Percentiles rank a stretch among this genome's conserved stretches.
These are phyloP conservation scores for Fraxinus anomala DNA, from an alignment of 257 asterid species.

Conservation along the genomic window DNA sequence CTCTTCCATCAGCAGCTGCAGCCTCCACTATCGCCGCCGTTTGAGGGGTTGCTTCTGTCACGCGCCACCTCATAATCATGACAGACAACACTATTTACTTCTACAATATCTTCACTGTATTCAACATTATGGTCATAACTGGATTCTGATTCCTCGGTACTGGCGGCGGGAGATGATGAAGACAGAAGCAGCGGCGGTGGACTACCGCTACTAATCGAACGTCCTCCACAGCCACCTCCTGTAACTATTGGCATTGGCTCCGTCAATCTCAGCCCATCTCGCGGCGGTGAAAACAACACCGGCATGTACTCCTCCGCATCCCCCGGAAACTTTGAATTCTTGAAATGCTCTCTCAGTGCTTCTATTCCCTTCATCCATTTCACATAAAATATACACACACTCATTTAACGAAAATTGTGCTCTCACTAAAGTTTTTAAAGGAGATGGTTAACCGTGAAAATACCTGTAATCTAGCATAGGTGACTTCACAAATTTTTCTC, in stretches of 20 bases:
- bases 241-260: slow-evolving; percentile 58
- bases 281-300: slow-evolving; percentile 78
- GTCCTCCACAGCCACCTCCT: slow-evolving; percentile 6
- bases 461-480: slow-evolving; percentile 96
- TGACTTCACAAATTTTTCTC: slow-evolving; percentile 87
- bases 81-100: not conserved
- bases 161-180: slow-evolving; percentile 31
- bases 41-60: not conserved
- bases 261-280: slow-evolving; percentile 65
- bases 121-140: slow-evolving; percentile 4
- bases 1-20: slow-evolving; percentile 26
- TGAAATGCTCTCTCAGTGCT: slow-evolving; percentile 89
- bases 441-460: not conserved
- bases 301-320: slow-evolving; percentile 91
- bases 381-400: not conserved
- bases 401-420: not conserved
- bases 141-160: slow-evolving; percentile 29
- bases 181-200: slow-evolving; percentile 3
- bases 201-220: not conserved
- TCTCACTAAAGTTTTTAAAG: not conserved
- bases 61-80: slow-evolving; percentile 20
- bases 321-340: slow-evolving; percentile 88
- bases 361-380: slow-evolving; percentile 60
- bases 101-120: slow-evolving; percentile 3
- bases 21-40: slow-evolving; percentile 35